phyloP scores from a whole-genome alignment of 352 stramenopile genomes.

The Phytophthora foliorum region DNA sequence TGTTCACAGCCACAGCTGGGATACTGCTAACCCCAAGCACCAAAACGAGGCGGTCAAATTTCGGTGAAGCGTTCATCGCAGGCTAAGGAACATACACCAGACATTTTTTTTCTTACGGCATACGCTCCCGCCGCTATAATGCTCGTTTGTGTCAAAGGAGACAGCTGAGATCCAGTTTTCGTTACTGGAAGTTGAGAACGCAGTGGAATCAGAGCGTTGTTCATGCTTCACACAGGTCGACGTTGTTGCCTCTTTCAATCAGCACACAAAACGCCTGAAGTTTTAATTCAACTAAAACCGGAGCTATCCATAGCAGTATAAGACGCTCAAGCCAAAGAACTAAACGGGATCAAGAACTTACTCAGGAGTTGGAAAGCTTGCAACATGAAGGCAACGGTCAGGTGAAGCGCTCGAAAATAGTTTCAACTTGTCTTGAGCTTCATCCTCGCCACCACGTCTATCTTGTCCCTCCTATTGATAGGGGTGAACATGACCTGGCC shows the following conservation, averaged over 20 bases:
- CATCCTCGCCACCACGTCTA: neutral
- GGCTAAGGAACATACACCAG: neutral
- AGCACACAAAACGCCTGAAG: neutral
- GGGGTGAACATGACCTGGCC: neutral
- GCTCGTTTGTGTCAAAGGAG: too few species aligned
- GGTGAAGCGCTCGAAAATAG: neutral
- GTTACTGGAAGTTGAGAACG: too few species aligned
- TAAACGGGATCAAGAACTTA: neutral
- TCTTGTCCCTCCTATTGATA: conserved; percentile 3
- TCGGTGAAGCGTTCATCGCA: neutral
- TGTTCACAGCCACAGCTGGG: too few species aligned
- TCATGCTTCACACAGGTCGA: too few species aligned
- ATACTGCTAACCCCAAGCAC: too few species aligned
- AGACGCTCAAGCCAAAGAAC: neutral
- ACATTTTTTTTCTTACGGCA: neutral
- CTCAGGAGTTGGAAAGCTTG: neutral
- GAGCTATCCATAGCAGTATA: neutral
- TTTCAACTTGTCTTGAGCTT: neutral
- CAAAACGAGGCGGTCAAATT: too few species aligned
- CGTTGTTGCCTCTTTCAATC: neutral
- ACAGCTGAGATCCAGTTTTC: too few species aligned
- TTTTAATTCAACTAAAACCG: neutral
- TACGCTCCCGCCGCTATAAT: too few species aligned
- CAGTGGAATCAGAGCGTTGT: too few species aligned
- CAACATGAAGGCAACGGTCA: neutral